Percentiles rank a stretch among this genome's conserved stretches.
phyloP scores from a whole-genome alignment of 768 basidiomycete genomes.

The Calvatia gigantea region DNA sequence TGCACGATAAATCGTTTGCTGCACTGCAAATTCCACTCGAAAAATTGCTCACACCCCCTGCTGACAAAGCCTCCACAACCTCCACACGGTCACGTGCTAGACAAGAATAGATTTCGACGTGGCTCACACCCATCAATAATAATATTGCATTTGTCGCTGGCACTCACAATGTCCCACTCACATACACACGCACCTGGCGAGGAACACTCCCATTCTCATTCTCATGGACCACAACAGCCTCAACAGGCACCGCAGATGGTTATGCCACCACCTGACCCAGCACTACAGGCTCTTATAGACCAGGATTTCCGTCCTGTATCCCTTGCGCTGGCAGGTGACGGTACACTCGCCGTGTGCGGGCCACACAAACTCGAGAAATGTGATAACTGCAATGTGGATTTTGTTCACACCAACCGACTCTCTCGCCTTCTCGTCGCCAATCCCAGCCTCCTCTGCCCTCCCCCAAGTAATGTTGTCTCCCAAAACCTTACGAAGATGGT shows the following conservation, averaged over 20 bases:
- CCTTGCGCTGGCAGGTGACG: conserved; percentile 53
- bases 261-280: conserved; percentile 59
- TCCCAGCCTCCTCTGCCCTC: conserved; percentile 72
- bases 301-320: conserved; percentile 60
- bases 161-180: conserved; percentile 55
- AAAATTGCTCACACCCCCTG: conserved; percentile 6
- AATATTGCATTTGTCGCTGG: background rate
- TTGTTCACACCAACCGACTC: conserved; percentile 71
- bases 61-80: conserved; percentile 9
- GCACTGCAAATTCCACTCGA: background rate
- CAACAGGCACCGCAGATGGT: conserved; percentile 40
- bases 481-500: conserved; percentile 75
- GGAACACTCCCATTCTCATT: conserved; percentile 45
- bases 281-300: conserved; percentile 74
- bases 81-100: conserved; percentile 13
- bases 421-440: conserved; percentile 66
- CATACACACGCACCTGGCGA: conserved; percentile 63
- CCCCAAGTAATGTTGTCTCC: conserved; percentile 73
- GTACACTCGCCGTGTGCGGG: conserved; percentile 55
- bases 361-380: conserved; percentile 74
- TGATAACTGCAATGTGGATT: conserved; percentile 70
- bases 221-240: conserved; percentile 39
- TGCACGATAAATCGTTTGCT: conserved; percentile 8
- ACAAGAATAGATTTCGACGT: conserved; percentile 2
- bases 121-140: conserved; percentile 1